Percentiles rank a stretch among this genome's conserved stretches.
phyloP scores from a whole-genome alignment of 2,329 filamentous ascomycete species.

The Aspergillus calidoustus region DNA sequence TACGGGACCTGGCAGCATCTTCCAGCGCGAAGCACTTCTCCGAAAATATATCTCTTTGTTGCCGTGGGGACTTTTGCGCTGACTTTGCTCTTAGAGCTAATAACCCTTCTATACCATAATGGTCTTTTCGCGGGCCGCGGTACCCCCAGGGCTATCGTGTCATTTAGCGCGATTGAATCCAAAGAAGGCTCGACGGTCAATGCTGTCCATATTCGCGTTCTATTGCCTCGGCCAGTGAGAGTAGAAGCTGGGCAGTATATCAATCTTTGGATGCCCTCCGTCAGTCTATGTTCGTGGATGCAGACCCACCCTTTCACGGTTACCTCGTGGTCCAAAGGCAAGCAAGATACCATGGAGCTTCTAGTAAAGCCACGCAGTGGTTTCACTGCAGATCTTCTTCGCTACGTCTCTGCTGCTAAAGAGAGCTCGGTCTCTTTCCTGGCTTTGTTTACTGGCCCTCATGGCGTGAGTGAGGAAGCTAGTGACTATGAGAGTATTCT shows the following conservation, averaged over 20 bases:
- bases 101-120: constrained; percentile 21
- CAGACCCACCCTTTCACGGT: constrained; percentile 34
- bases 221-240: constrained; percentile 26
- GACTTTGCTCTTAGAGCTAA: constrained; percentile 25
- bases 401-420: constrained; percentile 10
- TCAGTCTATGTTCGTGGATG: constrained; percentile 30
- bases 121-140: constrained; percentile 24
- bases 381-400: constrained; percentile 34
- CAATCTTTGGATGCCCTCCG: constrained; percentile 34
- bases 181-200: constrained; percentile 12
- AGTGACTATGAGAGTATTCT: constrained; percentile 40
- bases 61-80: constrained; percentile 24
- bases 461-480: constrained; percentile 34
- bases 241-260: constrained; percentile 36
- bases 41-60: constrained; percentile 24
- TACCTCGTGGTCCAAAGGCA: constrained; percentile 31
- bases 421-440: constrained; percentile 27
- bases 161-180: constrained; percentile 18
- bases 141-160: constrained; percentile 28
- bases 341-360: constrained; percentile 36
- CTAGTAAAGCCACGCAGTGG: constrained; percentile 35
- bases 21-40: background rate
- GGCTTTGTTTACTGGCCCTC: constrained; percentile 39
- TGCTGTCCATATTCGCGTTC: constrained; percentile 24
- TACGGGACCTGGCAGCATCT: constrained; percentile 31